Conservation (phyloP, 169 alveolate species). For the Babesia bigemina region DNA sequence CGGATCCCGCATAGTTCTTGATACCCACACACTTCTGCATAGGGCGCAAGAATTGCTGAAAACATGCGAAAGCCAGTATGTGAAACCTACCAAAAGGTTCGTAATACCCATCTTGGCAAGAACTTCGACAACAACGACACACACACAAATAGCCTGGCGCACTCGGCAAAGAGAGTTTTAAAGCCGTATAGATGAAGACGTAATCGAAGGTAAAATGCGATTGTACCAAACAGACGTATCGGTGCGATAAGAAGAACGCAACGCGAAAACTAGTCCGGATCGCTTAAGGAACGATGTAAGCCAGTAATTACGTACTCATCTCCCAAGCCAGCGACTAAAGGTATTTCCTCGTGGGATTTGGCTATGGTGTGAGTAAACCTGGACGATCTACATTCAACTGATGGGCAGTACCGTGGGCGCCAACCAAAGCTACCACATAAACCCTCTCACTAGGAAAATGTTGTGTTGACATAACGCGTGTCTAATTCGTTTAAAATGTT, state of each 20-base stretch:
- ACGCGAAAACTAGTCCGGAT: not conserved
- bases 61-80: not conserved
- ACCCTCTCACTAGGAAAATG: not conserved
- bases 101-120: conserved; percentile 54
- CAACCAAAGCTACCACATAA: not conserved
- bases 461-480: too few species aligned
- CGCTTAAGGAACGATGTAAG: not conserved
- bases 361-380: not conserved
- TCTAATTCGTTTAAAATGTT: too few species aligned
- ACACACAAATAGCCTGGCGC: conserved; percentile 5
- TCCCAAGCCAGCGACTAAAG: not conserved
- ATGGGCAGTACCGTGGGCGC: too few species aligned
- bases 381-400: too few species aligned
- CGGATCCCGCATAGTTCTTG: conserved; percentile 69
- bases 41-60: conserved; percentile 72
- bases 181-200: not conserved
- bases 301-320: not conserved
- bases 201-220: not conserved
- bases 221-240: not conserved
- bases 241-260: not conserved
- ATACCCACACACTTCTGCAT: conserved; percentile 69
- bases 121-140: too few species aligned
- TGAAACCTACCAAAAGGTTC: conserved; percentile 61
- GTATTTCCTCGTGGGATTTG: not conserved
- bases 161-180: not conserved